Percentiles rank a stretch among this genome's conserved stretches.
phyloP scores from a whole-genome alignment of 179 eudicot genomes.

The Drosera spatulata region DNA sequence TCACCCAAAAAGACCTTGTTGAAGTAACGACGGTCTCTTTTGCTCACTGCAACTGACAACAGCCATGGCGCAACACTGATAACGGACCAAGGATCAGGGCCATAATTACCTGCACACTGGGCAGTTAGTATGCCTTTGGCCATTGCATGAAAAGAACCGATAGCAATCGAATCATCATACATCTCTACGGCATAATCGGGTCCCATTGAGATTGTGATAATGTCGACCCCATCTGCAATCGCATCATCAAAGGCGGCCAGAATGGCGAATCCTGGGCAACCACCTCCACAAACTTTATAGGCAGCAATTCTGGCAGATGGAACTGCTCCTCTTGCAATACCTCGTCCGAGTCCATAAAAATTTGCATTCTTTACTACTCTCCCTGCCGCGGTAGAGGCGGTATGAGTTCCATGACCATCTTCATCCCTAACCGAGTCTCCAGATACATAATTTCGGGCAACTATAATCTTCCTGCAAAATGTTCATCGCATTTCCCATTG shows the following conservation, averaged over 20 bases:
- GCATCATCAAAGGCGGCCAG: slow-evolving; percentile 61
- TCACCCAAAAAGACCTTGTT: slow-evolving; percentile 19
- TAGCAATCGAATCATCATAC: slow-evolving; percentile 24
- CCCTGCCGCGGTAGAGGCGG: slow-evolving; percentile 51
- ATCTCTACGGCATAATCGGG: not conserved
- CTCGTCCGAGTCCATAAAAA: slow-evolving; percentile 29
- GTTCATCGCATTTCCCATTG: no score
- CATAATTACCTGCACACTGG: slow-evolving; percentile 38
- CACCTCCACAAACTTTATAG: slow-evolving; percentile 35
- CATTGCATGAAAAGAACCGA: slow-evolving; percentile 50
- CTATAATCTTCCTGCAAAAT: slow-evolving; percentile 45
- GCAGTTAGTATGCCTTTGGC: slow-evolving; percentile 37
- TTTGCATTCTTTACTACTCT: slow-evolving; percentile 15
- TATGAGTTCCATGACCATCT: slow-evolving; percentile 48
- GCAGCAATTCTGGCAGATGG: slow-evolving; percentile 46
- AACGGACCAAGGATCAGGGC: slow-evolving; percentile 4
- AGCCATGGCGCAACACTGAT: slow-evolving; percentile 49
- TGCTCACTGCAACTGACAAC: slow-evolving; percentile 41
- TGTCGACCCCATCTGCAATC: slow-evolving; percentile 55
- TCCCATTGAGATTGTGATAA: slow-evolving; percentile 37
- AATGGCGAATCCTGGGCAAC: slow-evolving; percentile 20
- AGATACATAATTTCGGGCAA: slow-evolving; percentile 18
- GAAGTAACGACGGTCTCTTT: slow-evolving; percentile 12
- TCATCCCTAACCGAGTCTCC: slow-evolving; percentile 28
- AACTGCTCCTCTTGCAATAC: slow-evolving; percentile 42